phyloP scores from a whole-genome alignment of 176 grass and related monocot genomes.

The Panicum miliaceum region DNA sequence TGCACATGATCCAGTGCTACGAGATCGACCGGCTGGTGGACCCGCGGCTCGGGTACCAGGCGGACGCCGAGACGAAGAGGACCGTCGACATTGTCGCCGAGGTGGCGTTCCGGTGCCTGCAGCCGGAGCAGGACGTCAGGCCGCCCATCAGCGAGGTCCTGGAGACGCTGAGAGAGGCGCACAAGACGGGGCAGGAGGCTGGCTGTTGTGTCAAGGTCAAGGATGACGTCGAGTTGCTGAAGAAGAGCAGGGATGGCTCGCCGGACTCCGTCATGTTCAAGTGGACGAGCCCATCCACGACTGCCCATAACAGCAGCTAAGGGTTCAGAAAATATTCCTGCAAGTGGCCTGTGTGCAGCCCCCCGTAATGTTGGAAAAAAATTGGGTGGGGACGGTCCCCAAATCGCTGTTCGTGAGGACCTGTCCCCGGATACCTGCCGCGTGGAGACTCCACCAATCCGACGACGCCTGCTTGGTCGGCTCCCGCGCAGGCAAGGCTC shows the following conservation, averaged over 20 bases:
- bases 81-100: conserved; percentile 46
- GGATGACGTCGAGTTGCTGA: conserved; percentile 4
- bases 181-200: conserved; percentile 11
- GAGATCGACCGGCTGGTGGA: conserved; percentile 48
- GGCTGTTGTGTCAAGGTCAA: neutral
- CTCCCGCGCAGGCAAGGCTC: too few species aligned
- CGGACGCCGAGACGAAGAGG: conserved; percentile 31
- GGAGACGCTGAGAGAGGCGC: conserved; percentile 31
- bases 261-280: conserved; percentile 46
- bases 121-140: conserved; percentile 57
- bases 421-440: too few species aligned
- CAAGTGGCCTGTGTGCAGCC: neutral
- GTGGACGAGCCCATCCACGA: conserved; percentile 53
- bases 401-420: too few species aligned
- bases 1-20: conserved; percentile 50
- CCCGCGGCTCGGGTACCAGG: conserved; percentile 31
- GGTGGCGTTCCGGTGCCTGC: conserved; percentile 60
- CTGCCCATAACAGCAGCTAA: conserved; percentile 42
- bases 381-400: too few species aligned
- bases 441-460: too few species aligned
- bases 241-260: conserved; percentile 47
- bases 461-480: too few species aligned
- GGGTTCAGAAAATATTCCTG: neutral
- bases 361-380: neutral
- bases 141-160: conserved; percentile 50